phyloP scores from a whole-genome alignment of 2,329 filamentous ascomycete genomes.

The Purpureocillium takamizusanense region DNA sequence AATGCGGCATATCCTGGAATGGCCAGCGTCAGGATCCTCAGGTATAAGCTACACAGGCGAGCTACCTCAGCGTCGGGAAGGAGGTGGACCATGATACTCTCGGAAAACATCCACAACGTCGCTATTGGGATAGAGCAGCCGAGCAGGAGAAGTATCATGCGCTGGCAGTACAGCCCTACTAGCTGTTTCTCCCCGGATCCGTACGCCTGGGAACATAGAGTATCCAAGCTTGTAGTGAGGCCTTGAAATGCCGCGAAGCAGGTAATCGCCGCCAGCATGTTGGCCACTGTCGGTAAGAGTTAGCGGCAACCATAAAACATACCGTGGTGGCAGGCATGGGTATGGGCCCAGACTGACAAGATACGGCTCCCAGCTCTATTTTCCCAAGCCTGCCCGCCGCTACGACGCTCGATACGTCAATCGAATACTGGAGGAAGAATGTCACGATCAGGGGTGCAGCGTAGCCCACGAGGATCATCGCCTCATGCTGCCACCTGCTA shows the following conservation, averaged over 20 bases:
- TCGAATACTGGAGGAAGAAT: slow-evolving; percentile 68
- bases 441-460: slow-evolving; percentile 58
- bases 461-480: slow-evolving; percentile 65
- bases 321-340: too few species aligned
- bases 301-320: accelerated
- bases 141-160: slow-evolving; percentile 70
- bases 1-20: slow-evolving; percentile 67
- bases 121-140: slow-evolving; percentile 61
- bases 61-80: slow-evolving; percentile 44
- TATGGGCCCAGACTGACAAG: slow-evolving; percentile 13
- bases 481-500: slow-evolving; percentile 80
- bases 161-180: slow-evolving; percentile 71
- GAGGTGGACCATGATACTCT: slow-evolving; percentile 43
- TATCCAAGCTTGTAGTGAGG: slow-evolving; percentile 78
- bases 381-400: slow-evolving; percentile 65
- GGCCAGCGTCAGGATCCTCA: slow-evolving; percentile 59
- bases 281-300: slow-evolving; percentile 22
- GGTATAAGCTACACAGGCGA: slow-evolving; percentile 58
- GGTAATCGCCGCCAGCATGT: slow-evolving; percentile 71
- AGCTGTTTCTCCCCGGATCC: slow-evolving; percentile 79
- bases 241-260: slow-evolving; percentile 70
- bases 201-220: slow-evolving; percentile 83
- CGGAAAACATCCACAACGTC: slow-evolving; percentile 58
- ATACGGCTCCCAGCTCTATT: slow-evolving; percentile 33
- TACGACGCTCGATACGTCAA: slow-evolving; percentile 67